Base-by-base conservation (phyloP, 139 green algal genomes). In the Asterochloris sp. region DNA sequence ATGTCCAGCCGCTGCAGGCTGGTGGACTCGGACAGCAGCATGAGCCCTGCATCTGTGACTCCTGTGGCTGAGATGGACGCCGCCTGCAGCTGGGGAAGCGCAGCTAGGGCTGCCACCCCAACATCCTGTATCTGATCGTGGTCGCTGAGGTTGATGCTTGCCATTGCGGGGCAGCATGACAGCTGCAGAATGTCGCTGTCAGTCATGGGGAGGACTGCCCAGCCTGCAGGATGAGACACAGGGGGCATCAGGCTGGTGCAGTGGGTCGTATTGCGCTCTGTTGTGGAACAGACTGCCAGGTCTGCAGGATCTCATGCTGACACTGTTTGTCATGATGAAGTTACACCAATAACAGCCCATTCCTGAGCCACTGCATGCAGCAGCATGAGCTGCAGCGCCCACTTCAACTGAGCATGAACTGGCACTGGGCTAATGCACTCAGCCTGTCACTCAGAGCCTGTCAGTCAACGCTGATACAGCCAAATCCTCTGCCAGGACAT, bases 41-140 rank as follows among this genome's bases (percentile, higher is more conserved):
- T 80, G 76, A 80, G 60, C 24, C 76, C 76, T 47, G 68, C 60
- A 62, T 69, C 68, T 61, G 60, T 69, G 76, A 80, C 38, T 47
- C 60, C 24, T 11, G 60, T 67, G 76, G 60, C 76, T 11, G 54
- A 69, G 9, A 62, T 62, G 24, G n/a, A 47, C 21, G 68, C 76
- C 11, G 60, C 24, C 23, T 69, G 4, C 76, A 80, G 76, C 60
- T 47, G 47, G 76, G 76, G 76, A 61, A 80, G 23, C 76, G 68
- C 60, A 0, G 76, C 67, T 23, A 80, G 76, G 10, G 76, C 76
- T 13, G 76, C 76, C 67, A 80, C 68, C 24, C 60, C 67, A 61
- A 80, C 68, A 62, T 80, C 76, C 76, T n/a, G 24, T 54, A 80
- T 69, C 23, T 80, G 60, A 14, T n/a, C 68, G 54, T 80, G 76